A percentile compares a stretch with the other conserved stretches of the same genome.
These are phyloP conservation scores for Isabelozyma heimii DNA, from an alignment of 805 yeast genomes.

Conservation along the genomic window DNA sequence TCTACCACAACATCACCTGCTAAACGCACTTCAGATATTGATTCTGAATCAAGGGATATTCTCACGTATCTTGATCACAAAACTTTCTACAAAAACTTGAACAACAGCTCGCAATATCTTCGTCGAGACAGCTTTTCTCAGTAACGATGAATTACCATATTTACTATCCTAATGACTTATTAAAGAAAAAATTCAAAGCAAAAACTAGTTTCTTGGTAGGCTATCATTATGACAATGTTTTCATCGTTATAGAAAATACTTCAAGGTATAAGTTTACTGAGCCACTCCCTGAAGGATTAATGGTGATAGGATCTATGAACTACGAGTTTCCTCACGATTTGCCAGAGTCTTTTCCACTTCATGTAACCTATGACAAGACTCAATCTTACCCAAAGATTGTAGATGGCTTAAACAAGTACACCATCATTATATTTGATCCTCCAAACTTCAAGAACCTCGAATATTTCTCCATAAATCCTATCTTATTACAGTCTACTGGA, in stretches of 20 bases:
- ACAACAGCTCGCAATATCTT: conserved; percentile 42
- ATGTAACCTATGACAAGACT: conserved; percentile 2
- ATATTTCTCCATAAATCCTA: conserved; percentile 73
- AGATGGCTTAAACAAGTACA: background rate
- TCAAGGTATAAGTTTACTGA: background rate
- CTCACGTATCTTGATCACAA: background rate
- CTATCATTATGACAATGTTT: conserved; percentile 17
- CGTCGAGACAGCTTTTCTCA: conserved; percentile 39
- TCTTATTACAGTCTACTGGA: conserved; percentile 54
- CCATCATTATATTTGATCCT: conserved; percentile 52
- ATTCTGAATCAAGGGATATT: background rate
- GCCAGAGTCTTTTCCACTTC: background rate
- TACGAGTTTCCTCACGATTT: background rate
- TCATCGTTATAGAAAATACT: conserved; percentile 16
- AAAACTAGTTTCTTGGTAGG: conserved; percentile 18
- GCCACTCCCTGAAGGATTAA: conserved; percentile 10
- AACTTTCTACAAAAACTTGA: conserved; percentile 21
- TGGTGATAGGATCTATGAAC: conserved; percentile 14
- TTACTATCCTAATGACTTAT: conserved; percentile 34
- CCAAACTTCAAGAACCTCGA: conserved; percentile 73
- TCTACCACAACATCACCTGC: background rate
- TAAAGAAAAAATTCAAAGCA: conserved; percentile 4
- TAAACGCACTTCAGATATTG: background rate
- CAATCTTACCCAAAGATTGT: background rate
- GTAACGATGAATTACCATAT: conserved; percentile 22